These are phyloP conservation scores for Pythium angustatum DNA, from an alignment of 352 stramenopile species.

Conservation along the genomic window DNA sequence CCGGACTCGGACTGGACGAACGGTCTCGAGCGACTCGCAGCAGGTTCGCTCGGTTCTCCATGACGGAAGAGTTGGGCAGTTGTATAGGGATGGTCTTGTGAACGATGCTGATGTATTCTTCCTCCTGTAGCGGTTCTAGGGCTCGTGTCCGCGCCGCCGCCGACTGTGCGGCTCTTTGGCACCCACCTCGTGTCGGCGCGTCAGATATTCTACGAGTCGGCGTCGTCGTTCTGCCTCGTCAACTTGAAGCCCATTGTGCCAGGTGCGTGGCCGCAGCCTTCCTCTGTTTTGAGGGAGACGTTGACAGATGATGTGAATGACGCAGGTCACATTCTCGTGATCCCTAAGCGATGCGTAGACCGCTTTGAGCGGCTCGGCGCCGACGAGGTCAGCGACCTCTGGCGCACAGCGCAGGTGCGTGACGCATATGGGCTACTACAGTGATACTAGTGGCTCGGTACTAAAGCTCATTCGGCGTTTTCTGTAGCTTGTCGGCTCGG, in stretches of 20 bases:
- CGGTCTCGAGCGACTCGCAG: constrained; percentile 1
- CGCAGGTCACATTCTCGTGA: constrained; percentile 88
- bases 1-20: neutral
- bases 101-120: no score
- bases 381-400: constrained; percentile 91
- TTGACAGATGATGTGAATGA: no score
- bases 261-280: constrained; percentile 48
- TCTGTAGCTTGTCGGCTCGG: constrained; percentile 60
- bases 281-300: no score
- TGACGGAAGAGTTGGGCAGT: no score
- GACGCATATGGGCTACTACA: neutral
- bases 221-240: constrained; percentile 79
- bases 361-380: constrained; percentile 74
- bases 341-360: constrained; percentile 74
- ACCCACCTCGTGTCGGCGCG: constrained; percentile 40
- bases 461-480: neutral
- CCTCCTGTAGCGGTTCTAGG: constrained; percentile 20
- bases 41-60: neutral
- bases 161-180: constrained; percentile 46
- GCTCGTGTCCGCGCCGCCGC: neutral
- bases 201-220: constrained; percentile 65
- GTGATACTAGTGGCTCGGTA: neutral
- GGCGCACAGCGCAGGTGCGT: constrained; percentile 72
- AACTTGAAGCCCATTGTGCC: constrained; percentile 94
- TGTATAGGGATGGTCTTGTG: no score